Evolutionary conservation across 2,329 filamentous ascomycete genomes (phyloP), one percentile per base, ranked within the genome.

Genomic region (Chrysoporthe deuterocubensis): DNA sequence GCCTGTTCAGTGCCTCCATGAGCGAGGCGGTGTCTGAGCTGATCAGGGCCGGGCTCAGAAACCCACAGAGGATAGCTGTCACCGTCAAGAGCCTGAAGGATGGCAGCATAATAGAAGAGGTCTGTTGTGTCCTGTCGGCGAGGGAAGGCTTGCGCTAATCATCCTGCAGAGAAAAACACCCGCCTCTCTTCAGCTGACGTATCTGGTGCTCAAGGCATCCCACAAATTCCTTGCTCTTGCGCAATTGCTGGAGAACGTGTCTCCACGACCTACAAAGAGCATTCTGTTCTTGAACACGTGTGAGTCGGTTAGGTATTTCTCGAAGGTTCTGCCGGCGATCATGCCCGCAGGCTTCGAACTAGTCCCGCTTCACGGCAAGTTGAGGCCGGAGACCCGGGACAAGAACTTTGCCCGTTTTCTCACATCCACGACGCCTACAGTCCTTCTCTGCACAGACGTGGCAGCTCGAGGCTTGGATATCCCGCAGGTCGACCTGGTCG

Each of bases 1-100:
- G 96, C 0, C 82, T 99, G 0, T 99, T 98, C 80, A 97, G 93
- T 75, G 96, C 96, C 14, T 96, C 92, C 74, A 92, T 99, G n/a
- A 96, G 92, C 73, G 96, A 98, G 76, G 96, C 96, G 1, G 92
- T 99, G 0, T 90, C 94, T 71, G 92, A 97, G 76, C 91, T 99
- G 65, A 94, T 99, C 64, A 88, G 94, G 46, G 93, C 97, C 8
- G 96, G 96, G 26, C 82, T 98, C 71, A 87, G 96, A 48, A 98
- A 99, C 78, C 96, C 96, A 0, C 94, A 97, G 74, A 96, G 96
- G 75, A 93, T 99, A 70, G 91, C 92, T 13, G 96, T 98, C 63
- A 96, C 95, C 74, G 96, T 99, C 64, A 96, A 94, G 79, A 89
- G 88, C 42, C 76, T 89, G 79, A 82, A 87, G 82, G 84, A 83